Evolutionary conservation across 345 rosid species (phyloP).

Genomic region (Eucalyptus caleyi): DNA sequence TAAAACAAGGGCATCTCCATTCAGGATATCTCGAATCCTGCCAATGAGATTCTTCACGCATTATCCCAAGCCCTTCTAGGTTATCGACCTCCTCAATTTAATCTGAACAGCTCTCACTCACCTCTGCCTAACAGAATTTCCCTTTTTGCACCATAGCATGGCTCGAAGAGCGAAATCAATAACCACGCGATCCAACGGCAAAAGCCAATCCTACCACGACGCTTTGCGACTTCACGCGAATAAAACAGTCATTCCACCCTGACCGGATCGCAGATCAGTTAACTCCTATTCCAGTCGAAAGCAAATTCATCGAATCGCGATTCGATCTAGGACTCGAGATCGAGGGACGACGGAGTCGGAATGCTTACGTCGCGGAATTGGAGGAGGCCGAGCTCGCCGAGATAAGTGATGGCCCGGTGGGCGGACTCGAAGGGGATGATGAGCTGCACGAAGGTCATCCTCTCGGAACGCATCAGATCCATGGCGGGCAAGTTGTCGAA

Average conservation of each 20-base stretch:
- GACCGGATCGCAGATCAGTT: not conserved
- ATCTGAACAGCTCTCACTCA: not conserved
- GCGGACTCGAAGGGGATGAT: conserved; percentile 92
- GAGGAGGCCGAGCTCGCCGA: conserved; percentile 37
- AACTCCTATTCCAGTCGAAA: not conserved
- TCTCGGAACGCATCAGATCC: conserved; percentile 99
- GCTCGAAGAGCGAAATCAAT: not conserved
- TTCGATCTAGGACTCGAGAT: not conserved
- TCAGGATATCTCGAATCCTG: not conserved
- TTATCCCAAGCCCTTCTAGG: not conserved
- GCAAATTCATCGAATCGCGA: not conserved
- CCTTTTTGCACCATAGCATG: not conserved
- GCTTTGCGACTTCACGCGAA: not conserved
- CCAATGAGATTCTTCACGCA: not conserved
- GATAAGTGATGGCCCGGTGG: conserved; percentile 56
- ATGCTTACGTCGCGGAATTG: conserved; percentile 33
- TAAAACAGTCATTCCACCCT: not conserved
- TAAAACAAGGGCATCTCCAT: not conserved
- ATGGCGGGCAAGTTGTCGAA: conserved; percentile 64
- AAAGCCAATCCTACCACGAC: not conserved
- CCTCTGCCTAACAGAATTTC: not conserved
- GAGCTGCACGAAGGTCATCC: conserved; percentile 89
- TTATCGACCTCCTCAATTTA: not conserved
- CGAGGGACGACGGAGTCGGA: not conserved
- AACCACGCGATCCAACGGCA: not conserved